Percentiles rank a stretch among this genome's conserved stretches.
phyloP scores from a whole-genome alignment of 2,329 filamentous ascomycete species.

The Aphanocladium album region DNA sequence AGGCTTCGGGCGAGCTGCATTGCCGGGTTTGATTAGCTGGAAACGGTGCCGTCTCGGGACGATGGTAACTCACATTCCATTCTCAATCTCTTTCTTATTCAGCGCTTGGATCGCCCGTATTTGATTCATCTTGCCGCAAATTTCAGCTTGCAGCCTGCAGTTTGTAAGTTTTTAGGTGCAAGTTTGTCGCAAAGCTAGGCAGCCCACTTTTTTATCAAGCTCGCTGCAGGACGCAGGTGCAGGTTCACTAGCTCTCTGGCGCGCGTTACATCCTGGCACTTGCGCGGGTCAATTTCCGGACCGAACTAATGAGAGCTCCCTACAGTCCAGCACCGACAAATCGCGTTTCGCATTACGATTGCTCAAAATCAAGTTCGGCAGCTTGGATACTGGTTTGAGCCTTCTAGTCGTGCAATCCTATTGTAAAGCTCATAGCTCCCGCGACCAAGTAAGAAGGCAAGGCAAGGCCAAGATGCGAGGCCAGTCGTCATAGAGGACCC shows the following conservation, averaged over 20 bases:
- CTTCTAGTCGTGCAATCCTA: not conserved
- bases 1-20: conserved; percentile 70
- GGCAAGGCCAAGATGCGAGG: conserved; percentile 5
- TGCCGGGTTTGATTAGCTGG: conserved; percentile 27
- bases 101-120: conserved; percentile 89
- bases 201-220: conserved; percentile 16
- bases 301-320: conserved; percentile 22
- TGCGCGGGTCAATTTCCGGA: conserved; percentile 33
- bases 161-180: not conserved
- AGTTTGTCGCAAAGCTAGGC: conserved; percentile 14
- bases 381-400: not conserved
- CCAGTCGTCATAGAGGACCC: conserved; percentile 7
- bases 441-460: not conserved
- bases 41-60: not conserved
- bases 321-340: not conserved
- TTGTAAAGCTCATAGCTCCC: not conserved
- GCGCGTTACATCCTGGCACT: conserved; percentile 10
- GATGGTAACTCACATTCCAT: conserved; percentile 59
- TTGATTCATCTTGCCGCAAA: conserved; percentile 69
- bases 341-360: not conserved
- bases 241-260: not conserved
- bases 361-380: not conserved
- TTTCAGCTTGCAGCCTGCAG: not conserved
- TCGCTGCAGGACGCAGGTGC: conserved; percentile 13
- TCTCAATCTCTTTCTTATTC: conserved; percentile 91